Conservation (phyloP, 2,329 filamentous ascomycete species). For the Rutstroemia sp. region DNA sequence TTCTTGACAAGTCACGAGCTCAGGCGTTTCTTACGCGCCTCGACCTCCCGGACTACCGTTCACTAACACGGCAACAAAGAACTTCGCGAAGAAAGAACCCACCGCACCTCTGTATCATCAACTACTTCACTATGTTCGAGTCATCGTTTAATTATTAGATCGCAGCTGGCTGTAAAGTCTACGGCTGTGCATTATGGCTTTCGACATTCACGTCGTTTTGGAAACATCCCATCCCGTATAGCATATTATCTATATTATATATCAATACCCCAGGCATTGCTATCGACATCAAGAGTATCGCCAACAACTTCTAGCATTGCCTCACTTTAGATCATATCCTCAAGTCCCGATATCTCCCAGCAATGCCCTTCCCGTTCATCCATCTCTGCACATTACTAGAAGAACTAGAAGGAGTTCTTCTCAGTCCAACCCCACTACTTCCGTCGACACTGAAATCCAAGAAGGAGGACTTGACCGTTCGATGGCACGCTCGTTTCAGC, state of each 20-base stretch:
- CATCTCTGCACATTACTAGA: constrained; percentile 69
- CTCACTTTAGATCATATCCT: neutral
- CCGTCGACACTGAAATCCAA: constrained; percentile 36
- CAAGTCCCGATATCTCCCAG: neutral
- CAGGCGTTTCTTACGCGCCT: neutral
- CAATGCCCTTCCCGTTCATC: constrained; percentile 49
- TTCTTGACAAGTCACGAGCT: neutral
- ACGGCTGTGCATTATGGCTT: no score
- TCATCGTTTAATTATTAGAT: no score
- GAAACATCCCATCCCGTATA: no score
- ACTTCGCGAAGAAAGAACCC: neutral
- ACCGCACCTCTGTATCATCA: neutral
- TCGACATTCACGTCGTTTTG: no score
- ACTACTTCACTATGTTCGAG: neutral
- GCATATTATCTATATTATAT: no score
- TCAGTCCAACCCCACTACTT: constrained; percentile 34
- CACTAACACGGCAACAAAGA: neutral
- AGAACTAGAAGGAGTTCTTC: constrained; percentile 43
- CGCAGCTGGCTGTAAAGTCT: no score
- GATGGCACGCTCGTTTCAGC: constrained; percentile 65
- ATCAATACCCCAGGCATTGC: no score
- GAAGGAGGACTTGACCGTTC: constrained; percentile 47
- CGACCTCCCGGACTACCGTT: neutral
- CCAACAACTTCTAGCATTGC: neutral
- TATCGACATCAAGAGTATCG: no score